Conservation (phyloP, 768 basidiomycete genomes). For the Saitozyma podzolica region DNA sequence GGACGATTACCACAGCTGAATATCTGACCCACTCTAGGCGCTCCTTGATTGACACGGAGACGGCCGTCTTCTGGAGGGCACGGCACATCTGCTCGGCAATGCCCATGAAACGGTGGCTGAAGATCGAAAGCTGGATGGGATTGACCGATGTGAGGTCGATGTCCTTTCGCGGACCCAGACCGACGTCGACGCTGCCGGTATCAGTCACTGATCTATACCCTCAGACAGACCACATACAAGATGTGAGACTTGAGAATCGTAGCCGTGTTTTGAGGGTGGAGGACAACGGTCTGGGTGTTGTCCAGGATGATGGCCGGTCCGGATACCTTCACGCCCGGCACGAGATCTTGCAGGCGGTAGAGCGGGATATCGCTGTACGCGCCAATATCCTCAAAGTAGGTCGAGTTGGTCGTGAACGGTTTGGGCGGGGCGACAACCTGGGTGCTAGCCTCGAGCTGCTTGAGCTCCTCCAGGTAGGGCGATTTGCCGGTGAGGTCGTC, state of each 20-base stretch:
- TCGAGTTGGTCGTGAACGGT: slow-evolving; percentile 51
- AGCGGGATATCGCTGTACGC: slow-evolving; percentile 66
- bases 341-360: slow-evolving; percentile 62
- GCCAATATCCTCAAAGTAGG: slow-evolving; percentile 51
- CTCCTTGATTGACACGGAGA: slow-evolving; percentile 95
- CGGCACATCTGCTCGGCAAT: neutral
- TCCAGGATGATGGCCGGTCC: slow-evolving; percentile 94
- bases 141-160: slow-evolving; percentile 25
- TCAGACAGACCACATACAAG: slow-evolving; percentile 11
- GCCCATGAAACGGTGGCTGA: too few species aligned
- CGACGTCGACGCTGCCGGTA: slow-evolving; percentile 35
- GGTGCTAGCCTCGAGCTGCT: slow-evolving; percentile 14
- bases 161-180: slow-evolving; percentile 32
- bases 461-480: slow-evolving; percentile 25
- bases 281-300: slow-evolving; percentile 87
- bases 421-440: neutral
- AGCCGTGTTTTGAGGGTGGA: slow-evolving; percentile 57
- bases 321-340: slow-evolving; percentile 67
- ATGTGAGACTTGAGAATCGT: slow-evolving; percentile 31
- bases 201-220: neutral
- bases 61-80: slow-evolving; percentile 64
- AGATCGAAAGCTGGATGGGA: slow-evolving; percentile 9
- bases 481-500: slow-evolving; percentile 21
- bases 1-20: neutral
- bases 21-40: slow-evolving; percentile 62